These are phyloP conservation scores for Pyricularia sp. DNA, from an alignment of 2,329 filamentous ascomycete genomes.

Conservation along the genomic window DNA sequence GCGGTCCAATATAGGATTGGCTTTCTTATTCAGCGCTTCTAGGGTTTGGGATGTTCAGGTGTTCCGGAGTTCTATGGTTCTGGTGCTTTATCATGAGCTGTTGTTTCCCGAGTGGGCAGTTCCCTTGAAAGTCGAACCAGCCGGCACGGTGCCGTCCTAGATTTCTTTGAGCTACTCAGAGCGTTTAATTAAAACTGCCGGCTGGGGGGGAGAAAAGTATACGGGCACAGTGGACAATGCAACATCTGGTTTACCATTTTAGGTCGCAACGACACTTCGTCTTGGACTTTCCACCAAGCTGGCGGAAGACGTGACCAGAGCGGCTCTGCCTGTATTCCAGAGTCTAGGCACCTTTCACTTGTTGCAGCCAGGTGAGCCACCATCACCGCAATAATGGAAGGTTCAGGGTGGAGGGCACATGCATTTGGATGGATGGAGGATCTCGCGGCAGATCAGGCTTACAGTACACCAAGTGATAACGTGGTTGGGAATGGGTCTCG, in stretches of 20 bases:
- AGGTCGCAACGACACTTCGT: background rate
- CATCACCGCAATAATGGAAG: background rate
- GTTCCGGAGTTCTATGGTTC: background rate
- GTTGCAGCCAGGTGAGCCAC: background rate
- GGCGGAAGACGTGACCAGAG: background rate
- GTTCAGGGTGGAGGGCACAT: background rate
- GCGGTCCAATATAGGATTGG: background rate
- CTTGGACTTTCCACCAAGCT: background rate
- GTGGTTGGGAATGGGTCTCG: background rate
- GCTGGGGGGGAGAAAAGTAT: background rate
- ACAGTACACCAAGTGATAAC: background rate
- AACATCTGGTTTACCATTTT: background rate
- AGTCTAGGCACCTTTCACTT: background rate
- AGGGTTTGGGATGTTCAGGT: background rate
- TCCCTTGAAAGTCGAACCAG: background rate
- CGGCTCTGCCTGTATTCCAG: background rate
- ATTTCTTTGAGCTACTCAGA: background rate
- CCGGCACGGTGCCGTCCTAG: background rate
- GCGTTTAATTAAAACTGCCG: background rate
- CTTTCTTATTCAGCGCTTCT: background rate
- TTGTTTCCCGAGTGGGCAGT: background rate
- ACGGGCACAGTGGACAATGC: background rate
- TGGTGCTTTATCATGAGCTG: background rate
- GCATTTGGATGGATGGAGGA: background rate
- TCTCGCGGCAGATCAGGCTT: background rate